Base-by-base conservation (phyloP, 2,329 filamentous ascomycete genomes). In the Colletotrichum karsti region DNA sequence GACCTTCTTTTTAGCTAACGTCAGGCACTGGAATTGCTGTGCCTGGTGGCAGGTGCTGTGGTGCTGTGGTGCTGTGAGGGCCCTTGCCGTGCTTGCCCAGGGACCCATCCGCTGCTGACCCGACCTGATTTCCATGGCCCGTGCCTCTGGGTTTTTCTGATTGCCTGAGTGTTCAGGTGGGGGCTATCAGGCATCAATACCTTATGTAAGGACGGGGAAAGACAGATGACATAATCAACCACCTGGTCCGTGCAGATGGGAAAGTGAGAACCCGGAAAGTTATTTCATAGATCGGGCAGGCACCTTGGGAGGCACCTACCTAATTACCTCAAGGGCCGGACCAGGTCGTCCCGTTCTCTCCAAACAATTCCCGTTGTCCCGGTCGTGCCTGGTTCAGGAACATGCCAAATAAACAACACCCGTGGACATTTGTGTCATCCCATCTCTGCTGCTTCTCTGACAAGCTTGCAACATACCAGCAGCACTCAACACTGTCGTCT, bases 231-330 rank as follows among this genome's bases (percentile, higher is more conserved):
- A 59, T 60, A 60, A 60, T 60, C 30, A 9, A n/a, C 7, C 33
- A 2, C 56, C 7, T 44, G 53, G 53, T 58, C 42, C 22, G 41
- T 41, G 61, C 55, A 5, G 20, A 65, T 60, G 62, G 41, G 55
- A 50, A 60, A 46, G 22, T 63, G 63, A 67, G 63, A 67, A 63
- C 57, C 48, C 63, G 63, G 63, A 63, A 44, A 67, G 63, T 37
- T 56, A 63, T 51, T 61, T 46, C 62, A 61, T 48, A 60, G 15
- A 39, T 60, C 56, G 30, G 55, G 41, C 55, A 58, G 9, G 39
- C 24, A n/a, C 18, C 33, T n/a, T n/a, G 13, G 33, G 33, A 9
- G 33, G 7, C 33, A 44, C 26, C 20, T 12, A 7, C n/a, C 53
- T 8, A 22, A 3, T 37, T 20, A 60, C 30, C 24, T 33, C 58